These are phyloP conservation scores for Excoecaria cochinchinensis DNA, from an alignment of 345 rosid species.

Conservation along the genomic window DNA sequence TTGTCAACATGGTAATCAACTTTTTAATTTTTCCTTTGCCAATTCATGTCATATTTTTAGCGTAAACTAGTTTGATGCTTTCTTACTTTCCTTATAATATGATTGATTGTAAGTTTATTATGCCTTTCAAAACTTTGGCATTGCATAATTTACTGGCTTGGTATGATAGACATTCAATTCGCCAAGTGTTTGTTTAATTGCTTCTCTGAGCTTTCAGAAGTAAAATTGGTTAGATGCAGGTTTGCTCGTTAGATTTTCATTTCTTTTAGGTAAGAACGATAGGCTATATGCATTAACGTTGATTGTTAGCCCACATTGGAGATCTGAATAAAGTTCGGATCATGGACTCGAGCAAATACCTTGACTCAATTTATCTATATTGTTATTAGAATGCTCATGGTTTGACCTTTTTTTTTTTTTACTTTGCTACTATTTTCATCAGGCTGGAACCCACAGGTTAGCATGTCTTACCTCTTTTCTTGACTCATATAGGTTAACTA, in stretches of 20 bases:
- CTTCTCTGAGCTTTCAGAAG: not conserved
- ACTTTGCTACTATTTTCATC: not conserved
- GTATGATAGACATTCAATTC: not conserved
- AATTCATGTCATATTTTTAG: not conserved
- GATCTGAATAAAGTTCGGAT: not conserved
- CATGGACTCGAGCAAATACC: not conserved
- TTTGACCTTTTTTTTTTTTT: not conserved
- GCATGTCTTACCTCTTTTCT: not conserved
- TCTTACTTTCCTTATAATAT: not conserved
- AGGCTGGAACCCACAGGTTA: not conserved
- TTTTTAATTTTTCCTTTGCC: not conserved
- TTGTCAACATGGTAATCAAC: constrained; percentile 72
- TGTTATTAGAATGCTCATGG: not conserved
- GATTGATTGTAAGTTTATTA: not conserved
- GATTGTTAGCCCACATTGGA: not conserved
- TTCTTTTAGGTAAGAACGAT: not conserved
- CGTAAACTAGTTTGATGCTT: not conserved
- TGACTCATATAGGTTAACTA: not conserved
- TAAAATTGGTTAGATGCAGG: not conserved
- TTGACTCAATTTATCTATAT: not conserved
- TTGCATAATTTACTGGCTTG: not conserved
- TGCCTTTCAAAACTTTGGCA: not conserved
- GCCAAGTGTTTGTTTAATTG: constrained; percentile 3
- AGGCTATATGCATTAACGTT: not conserved
- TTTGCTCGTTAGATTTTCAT: not conserved